These are phyloP conservation scores for Penicillium angulare DNA, from an alignment of 495 filamentous ascomycete genomes.

Conservation along the genomic window DNA sequence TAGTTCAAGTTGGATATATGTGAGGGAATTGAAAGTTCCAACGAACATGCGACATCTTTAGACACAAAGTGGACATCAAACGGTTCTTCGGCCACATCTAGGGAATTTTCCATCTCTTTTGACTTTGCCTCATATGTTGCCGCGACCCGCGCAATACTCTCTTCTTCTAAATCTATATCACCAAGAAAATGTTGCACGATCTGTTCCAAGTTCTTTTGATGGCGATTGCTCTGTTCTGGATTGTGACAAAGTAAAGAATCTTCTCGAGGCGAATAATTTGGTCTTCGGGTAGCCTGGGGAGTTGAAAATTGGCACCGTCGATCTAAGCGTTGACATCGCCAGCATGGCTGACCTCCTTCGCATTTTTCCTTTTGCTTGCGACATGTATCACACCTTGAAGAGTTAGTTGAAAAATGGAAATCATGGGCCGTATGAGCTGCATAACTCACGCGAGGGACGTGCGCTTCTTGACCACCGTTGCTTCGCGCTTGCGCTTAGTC, in stretches of 20 bases:
- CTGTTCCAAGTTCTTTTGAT: conserved; percentile 11
- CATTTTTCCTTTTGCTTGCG: conserved; percentile 47
- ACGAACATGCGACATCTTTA: conserved; percentile 42
- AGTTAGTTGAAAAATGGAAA: neutral
- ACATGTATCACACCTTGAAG: conserved; percentile 39
- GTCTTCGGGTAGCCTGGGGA: conserved; percentile 27
- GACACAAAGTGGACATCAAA: conserved; percentile 42
- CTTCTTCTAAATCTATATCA: conserved; percentile 15
- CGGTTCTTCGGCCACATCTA: conserved; percentile 20
- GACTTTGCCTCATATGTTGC: conserved; percentile 6
- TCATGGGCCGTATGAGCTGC: neutral
- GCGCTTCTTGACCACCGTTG: conserved; percentile 1
- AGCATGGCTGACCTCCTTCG: conserved; percentile 46
- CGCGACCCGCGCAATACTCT: conserved; percentile 10
- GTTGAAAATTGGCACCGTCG: conserved; percentile 41
- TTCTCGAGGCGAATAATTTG: conserved; percentile 17
- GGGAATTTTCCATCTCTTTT: neutral
- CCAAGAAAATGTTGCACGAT: conserved; percentile 21
- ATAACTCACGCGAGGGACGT: neutral
- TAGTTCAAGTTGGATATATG: neutral
- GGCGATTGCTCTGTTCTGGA: neutral
- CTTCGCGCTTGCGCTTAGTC: conserved; percentile 14
- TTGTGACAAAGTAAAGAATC: conserved; percentile 9
- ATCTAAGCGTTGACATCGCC: conserved; percentile 41
- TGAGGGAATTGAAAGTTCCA: neutral